These are phyloP conservation scores for Rhizophora apiculata DNA, from an alignment of 345 rosid genomes.

Conservation along the genomic window DNA sequence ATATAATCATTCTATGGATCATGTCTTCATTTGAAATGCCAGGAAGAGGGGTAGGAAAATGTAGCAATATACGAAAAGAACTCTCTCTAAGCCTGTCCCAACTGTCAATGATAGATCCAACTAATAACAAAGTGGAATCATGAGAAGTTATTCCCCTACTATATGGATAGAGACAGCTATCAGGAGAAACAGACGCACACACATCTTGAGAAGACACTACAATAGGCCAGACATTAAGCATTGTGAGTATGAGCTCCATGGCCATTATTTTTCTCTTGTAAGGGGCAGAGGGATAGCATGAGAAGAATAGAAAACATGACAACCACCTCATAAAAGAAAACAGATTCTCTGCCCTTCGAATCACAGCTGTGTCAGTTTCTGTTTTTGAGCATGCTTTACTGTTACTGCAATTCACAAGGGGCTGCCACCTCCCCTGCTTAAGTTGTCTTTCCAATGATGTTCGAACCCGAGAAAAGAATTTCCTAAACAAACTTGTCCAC, in stretches of 20 bases:
- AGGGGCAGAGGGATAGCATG: slow-evolving; percentile 96
- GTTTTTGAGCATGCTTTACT: slow-evolving; percentile 22
- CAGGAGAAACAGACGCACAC: slow-evolving; percentile 30
- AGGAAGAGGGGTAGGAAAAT: slow-evolving; percentile 90
- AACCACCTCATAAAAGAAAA: slow-evolving; percentile 89
- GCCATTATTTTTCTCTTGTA: slow-evolving; percentile 96
- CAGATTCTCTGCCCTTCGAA: slow-evolving; percentile 59
- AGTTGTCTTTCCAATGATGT: slow-evolving; percentile 87
- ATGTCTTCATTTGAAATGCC: slow-evolving; percentile 69
- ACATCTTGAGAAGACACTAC: slow-evolving; percentile 45
- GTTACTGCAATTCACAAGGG: slow-evolving; percentile 27
- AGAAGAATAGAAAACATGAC: slow-evolving; percentile 70
- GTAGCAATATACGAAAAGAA: slow-evolving; percentile 81
- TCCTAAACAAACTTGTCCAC: slow-evolving; percentile 89
- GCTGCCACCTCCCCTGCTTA: slow-evolving; percentile 72
- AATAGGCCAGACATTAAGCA: slow-evolving; percentile 82
- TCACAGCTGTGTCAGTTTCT: slow-evolving; percentile 34
- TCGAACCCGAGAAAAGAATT: slow-evolving; percentile 83
- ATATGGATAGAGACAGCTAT: slow-evolving; percentile 59
- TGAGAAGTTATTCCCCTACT: slow-evolving; percentile 61
- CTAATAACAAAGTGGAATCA: slow-evolving; percentile 67
- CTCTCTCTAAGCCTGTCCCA: slow-evolving; percentile 93
- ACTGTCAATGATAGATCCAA: slow-evolving; percentile 92
- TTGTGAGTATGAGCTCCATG: slow-evolving; percentile 74
- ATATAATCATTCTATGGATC: slow-evolving; percentile 60